Evolutionary conservation across 106 monocot genomes (phyloP), one percentile per base, ranked within the genome.

Genomic region (Dendrobium nobile): DNA sequence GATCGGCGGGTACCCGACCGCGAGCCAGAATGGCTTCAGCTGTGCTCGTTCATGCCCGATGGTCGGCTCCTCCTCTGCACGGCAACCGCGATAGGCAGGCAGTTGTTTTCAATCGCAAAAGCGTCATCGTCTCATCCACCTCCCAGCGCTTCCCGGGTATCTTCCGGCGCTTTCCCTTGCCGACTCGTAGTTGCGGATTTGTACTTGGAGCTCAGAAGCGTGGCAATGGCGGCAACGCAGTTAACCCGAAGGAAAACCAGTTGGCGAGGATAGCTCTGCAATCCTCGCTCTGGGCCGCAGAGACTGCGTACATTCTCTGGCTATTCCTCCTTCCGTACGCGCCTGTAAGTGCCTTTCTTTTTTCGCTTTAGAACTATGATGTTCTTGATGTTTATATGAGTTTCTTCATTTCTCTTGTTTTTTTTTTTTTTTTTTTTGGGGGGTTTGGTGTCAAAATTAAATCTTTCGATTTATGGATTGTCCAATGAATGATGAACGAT

Each of bases 301-400:
- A 96, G 89, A 88, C 89, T 18, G 89, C 75, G 22, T 96, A 96
- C 79, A 78, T 96, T 26, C 40, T 94, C 20, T 96, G 92, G 93
- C 88, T 96, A 78, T 96, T 96, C 80, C 87, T 96, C 45, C 96
- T 96, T 7, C 96, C 96, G 67, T 93, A 88, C 77, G 96, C 96
- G 26, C 96, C 96, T 68, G 92, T 90, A 73, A 9, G 65, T 18
- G 27, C 45, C 2, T 9, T 4, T 13, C 43, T 51, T 20, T 48
- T n/a, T 15, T 65, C 33, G 8, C 37, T 20, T 73, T 68, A 5
- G 6, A 31, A 4, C 9, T 72, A 15, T 72, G 26, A 33, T 72
- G 42, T 27, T 27, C 51, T 51, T 51, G 51, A 51, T 13, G 10
- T 51, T 51, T 51, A 15, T 51, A 51, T 51, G 51, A 51, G 13